Evolutionary conservation across 257 asterid species (phyloP).

Genomic region (Forsythia suspensa): DNA sequence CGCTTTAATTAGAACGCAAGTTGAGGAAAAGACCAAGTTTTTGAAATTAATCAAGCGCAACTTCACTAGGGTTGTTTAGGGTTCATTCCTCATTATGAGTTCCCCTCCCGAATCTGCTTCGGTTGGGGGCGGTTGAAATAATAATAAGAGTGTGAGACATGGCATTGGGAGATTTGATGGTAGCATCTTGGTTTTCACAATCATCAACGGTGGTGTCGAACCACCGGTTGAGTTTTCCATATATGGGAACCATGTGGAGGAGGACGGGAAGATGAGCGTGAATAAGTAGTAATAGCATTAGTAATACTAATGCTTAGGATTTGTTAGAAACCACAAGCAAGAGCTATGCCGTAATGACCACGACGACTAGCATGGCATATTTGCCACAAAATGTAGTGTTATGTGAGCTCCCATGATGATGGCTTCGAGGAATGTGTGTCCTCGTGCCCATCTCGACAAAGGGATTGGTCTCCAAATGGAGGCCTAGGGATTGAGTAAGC

Average conservation of each 20-base stretch:
- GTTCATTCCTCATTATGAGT: conserved; percentile 53
- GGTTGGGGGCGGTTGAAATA: conserved; percentile 83
- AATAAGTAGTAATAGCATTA: conserved; percentile 37
- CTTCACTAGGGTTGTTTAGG: conserved; percentile 36
- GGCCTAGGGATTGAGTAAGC: conserved; percentile 90
- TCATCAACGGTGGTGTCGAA: conserved; percentile 67
- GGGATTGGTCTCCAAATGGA: conserved; percentile 96
- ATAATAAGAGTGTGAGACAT: conserved; percentile 30
- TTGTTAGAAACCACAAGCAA: conserved; percentile 61
- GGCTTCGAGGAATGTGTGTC: conserved; percentile 85
- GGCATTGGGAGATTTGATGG: conserved; percentile 99
- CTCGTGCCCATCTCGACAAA: conserved; percentile 81
- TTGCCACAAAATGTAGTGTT: conserved; percentile 84
- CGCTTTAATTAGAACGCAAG: conserved; percentile 8
- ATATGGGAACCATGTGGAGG: conserved; percentile 53
- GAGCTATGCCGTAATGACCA: conserved; percentile 56
- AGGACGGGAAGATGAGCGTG: conserved; percentile 52
- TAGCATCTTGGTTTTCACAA: conserved; percentile 85
- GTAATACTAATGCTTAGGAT: conserved; percentile 45
- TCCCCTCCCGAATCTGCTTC: conserved; percentile 63
- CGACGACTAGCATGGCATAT: conserved; percentile 83
- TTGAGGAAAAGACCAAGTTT: background rate
- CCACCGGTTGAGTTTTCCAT: conserved; percentile 62
- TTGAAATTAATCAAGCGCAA: conserved; percentile 26
- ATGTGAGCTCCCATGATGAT: conserved; percentile 91